phyloP scores from a whole-genome alignment of 2,329 filamentous ascomycete genomes.

The Sporothrix mexicana region DNA sequence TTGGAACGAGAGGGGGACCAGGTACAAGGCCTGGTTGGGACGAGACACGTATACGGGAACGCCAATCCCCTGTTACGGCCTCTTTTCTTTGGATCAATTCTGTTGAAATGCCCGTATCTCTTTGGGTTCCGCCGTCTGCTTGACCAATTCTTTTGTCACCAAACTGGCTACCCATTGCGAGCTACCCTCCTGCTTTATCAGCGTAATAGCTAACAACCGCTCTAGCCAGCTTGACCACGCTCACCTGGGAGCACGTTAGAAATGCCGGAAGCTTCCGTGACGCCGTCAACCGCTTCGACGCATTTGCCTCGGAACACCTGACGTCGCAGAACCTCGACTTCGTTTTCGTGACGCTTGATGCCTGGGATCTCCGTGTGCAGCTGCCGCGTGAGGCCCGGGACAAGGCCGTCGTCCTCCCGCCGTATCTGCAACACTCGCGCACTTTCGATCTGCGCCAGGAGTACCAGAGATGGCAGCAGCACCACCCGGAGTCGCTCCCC shows the following conservation, averaged over 20 bases:
- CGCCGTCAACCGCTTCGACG: constrained; percentile 92
- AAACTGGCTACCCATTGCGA: neutral
- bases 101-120: neutral
- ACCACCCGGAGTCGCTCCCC: constrained; percentile 95
- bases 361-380: constrained; percentile 97
- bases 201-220: constrained; percentile 6
- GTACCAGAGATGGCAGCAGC: constrained; percentile 98
- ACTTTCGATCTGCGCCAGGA: constrained; percentile 97
- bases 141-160: neutral
- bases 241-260: constrained; percentile 99
- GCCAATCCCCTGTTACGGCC: neutral
- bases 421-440: constrained; percentile 96
- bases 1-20: too few relatives aligned
- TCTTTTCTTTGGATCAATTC: neutral
- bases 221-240: constrained; percentile 90
- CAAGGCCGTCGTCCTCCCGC: constrained; percentile 94
- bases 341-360: constrained; percentile 96
- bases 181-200: neutral
- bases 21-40: too few relatives aligned
- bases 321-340: constrained; percentile 92
- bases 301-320: constrained; percentile 90
- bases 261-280: constrained; percentile 97
- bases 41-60: too few relatives aligned
- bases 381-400: constrained; percentile 96
- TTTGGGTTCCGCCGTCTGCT: neutral